Evolutionary conservation across 2,329 filamentous ascomycete species (phyloP), one percentile per base, ranked within the genome.

Genomic region (Lojkania enalia): DNA sequence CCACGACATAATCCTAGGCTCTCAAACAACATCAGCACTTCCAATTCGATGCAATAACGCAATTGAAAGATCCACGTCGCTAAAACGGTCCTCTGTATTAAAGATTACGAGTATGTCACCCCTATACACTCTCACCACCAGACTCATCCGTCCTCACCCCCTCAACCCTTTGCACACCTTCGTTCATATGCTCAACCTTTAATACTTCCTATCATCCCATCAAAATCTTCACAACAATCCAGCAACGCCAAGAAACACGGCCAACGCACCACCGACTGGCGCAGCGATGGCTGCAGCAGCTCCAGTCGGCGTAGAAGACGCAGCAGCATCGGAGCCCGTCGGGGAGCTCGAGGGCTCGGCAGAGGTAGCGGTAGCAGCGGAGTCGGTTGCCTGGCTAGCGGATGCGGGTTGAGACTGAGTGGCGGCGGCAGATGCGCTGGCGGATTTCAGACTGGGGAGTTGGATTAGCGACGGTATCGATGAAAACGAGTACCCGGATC

Each of bases 241-340:
- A 32, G 49, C 49, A 27, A 60, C 13, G 18, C 57, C 57, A 15
- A 59, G 41, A 14, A 54, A 9, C 39, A 56, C 39, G 18, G 57
- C 57, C 16, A 58, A 33, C 1, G 44, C 44, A 20, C 57, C 54
- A 15, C 51, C 46, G 20, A 51, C 39, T 2, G 57, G 55, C n/a
- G 44, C 50, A 6, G 35, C 37, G 11, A 57, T 13, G 5, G 37
- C 36, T 1, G 35, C 39, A 2, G 52, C 51, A 13, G 54, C 51
- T 19, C 49, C 57, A 39, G 47, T 55, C 2, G 47, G 42, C 9
- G 45, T 31, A 9, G 37, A 25, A 7, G 35, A 40, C 11, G 16
- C 20, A 15, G 35, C 39, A 5, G 47, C 40, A n/a, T 20, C 40
- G 15, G 39, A 30, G 4, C 31, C 48, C 18, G 42, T 35, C 2